A percentile compares a stretch with the other conserved stretches of the same genome.
phyloP scores from a whole-genome alignment of 78 protist species.

The Pigoraptor vietnamica region DNA sequence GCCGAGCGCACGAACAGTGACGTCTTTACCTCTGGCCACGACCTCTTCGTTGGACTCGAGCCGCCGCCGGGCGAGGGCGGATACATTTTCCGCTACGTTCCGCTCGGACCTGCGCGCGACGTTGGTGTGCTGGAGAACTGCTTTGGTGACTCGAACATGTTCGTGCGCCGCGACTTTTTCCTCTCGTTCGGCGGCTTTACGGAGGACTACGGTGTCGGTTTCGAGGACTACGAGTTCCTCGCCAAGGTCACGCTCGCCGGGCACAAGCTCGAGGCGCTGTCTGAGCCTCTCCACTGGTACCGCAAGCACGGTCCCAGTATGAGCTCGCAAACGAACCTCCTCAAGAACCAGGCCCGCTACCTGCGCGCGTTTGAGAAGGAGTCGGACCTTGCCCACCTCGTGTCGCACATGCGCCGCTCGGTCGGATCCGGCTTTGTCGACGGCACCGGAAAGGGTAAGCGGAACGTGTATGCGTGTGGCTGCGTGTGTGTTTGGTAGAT shows the following conservation, averaged over 20 bases:
- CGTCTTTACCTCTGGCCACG: background rate
- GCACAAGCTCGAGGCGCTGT: background rate
- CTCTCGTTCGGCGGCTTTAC: background rate
- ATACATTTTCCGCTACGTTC: background rate
- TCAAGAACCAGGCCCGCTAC: background rate
- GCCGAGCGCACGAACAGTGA: background rate
- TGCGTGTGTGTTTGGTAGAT: too few species aligned
- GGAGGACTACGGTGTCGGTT: background rate
- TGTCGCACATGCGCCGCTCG: too few species aligned
- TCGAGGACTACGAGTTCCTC: constrained; percentile 10
- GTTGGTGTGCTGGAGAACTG: background rate
- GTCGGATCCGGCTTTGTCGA: too few species aligned
- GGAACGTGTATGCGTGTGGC: too few species aligned
- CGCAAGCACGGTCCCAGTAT: background rate
- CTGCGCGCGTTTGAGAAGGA: background rate
- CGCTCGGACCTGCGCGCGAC: background rate
- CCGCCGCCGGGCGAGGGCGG: background rate
- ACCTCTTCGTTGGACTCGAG: background rate
- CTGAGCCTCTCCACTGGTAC: constrained; percentile 1
- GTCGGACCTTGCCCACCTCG: background rate
- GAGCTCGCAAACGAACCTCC: background rate
- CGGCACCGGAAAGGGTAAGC: too few species aligned
- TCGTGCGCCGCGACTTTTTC: background rate
- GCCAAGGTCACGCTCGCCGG: background rate
- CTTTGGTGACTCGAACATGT: background rate